Conservation (phyloP, 345 rosid species). For the Aquilaria sinensis region DNA sequence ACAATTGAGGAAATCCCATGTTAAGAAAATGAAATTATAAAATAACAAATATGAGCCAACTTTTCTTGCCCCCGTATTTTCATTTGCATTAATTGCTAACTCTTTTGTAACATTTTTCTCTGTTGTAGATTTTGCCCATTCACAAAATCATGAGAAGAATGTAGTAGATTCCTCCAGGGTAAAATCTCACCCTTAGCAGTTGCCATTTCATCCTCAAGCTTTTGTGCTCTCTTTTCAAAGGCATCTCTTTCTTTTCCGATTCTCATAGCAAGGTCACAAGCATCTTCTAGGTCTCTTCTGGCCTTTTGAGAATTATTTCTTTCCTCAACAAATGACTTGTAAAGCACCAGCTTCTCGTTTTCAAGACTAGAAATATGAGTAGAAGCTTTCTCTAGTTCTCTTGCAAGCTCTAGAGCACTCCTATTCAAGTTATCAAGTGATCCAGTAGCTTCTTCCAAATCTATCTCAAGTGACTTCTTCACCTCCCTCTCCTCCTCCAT, state of each 20-base stretch:
- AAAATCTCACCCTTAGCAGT: constrained; percentile 86
- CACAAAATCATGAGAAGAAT: constrained; percentile 31
- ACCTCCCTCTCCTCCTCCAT: too few species aligned
- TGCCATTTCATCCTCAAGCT: constrained; percentile 65
- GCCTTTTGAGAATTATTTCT: constrained; percentile 55
- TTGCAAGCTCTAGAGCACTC: constrained; percentile 40
- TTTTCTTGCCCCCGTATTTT: too few species aligned
- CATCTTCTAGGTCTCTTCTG: constrained; percentile 80
- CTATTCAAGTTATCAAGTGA: rapidly evolving
- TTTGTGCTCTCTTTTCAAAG: constrained; percentile 62
- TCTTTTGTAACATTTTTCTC: constrained; percentile 5
- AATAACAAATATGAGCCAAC: too few species aligned
- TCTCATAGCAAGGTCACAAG: constrained; percentile 66
- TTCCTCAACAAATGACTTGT: constrained; percentile 60
- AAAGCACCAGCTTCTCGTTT: constrained; percentile 71
- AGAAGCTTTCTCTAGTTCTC: constrained; percentile 57
- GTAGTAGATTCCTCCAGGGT: constrained; percentile 55
- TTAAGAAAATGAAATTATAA: too few species aligned
- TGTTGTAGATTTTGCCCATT: constrained; percentile 25
- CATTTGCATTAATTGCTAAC: too few species aligned
- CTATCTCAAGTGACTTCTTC: too few species aligned
- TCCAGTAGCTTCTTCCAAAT: too few species aligned
- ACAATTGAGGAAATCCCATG: too few species aligned
- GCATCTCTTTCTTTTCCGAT: constrained; percentile 82
- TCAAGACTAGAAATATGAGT: constrained; percentile 50